Percentiles rank a stretch among this genome's conserved stretches.
phyloP scores from a whole-genome alignment of 805 yeast genomes.

The Spathaspora boniae region DNA sequence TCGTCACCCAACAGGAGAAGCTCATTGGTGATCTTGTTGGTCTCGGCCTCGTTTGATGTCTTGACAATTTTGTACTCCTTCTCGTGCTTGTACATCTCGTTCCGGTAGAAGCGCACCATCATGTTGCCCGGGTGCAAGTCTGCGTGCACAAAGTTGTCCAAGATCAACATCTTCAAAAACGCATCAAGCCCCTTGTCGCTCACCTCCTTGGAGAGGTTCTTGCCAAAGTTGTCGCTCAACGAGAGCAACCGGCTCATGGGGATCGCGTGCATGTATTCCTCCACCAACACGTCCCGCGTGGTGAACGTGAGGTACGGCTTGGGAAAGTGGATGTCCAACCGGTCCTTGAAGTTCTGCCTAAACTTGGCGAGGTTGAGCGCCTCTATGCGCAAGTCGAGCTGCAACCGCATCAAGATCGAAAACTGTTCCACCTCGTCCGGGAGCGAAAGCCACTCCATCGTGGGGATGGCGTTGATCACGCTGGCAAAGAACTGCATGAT shows the following conservation, averaged over 20 bases:
- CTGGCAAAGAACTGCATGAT: constrained; percentile 83
- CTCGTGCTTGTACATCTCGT: constrained; percentile 39
- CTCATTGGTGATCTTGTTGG: constrained; percentile 42
- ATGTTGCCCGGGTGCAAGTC: constrained; percentile 98
- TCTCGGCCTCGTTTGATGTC: constrained; percentile 42
- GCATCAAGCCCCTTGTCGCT: constrained; percentile 87
- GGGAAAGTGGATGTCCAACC: constrained; percentile 73
- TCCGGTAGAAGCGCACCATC: constrained; percentile 65
- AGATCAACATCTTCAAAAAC: constrained; percentile 85
- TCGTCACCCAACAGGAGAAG: constrained; percentile 34
- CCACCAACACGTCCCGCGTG: constrained; percentile 73
- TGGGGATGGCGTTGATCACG: constrained; percentile 69
- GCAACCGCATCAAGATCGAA: constrained; percentile 78
- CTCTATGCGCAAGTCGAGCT: constrained; percentile 86
- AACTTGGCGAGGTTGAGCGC: constrained; percentile 75
- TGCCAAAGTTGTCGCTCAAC: constrained; percentile 42
- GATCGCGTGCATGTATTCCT: constrained; percentile 79
- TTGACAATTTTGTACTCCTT: constrained; percentile 41
- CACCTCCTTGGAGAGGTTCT: constrained; percentile 58
- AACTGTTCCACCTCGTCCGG: constrained; percentile 94
- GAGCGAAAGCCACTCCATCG: constrained; percentile 95
- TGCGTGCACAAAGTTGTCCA: constrained; percentile 93
- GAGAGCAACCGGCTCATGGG: constrained; percentile 72
- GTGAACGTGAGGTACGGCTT: constrained; percentile 63
- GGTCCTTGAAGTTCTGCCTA: constrained; percentile 58